Conservation (phyloP, 2,329 filamentous ascomycete genomes). For the Diplodia mutila region DNA sequence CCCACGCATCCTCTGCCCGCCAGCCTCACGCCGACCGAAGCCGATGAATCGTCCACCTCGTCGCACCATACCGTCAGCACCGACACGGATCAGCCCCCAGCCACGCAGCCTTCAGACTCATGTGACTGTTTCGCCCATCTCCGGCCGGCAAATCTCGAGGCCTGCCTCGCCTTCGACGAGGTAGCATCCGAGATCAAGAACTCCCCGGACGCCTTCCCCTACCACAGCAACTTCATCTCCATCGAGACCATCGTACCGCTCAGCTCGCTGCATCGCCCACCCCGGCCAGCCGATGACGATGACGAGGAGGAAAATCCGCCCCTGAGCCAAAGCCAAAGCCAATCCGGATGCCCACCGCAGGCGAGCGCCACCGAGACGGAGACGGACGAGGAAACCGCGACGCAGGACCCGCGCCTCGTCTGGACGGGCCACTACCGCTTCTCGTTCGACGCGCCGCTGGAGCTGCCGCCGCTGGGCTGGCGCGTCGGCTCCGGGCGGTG, state of each 20-base stretch:
- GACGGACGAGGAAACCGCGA: constrained; percentile 1
- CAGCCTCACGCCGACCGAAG: constrained; percentile 4
- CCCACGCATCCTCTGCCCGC: not conserved
- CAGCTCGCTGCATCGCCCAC: not conserved
- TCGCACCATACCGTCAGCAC: not conserved
- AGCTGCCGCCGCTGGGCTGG: constrained; percentile 14
- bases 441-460: not conserved
- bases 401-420: constrained; percentile 10
- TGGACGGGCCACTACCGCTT: constrained; percentile 18
- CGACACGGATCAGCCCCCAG: not conserved
- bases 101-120: not conserved
- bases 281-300: not conserved
- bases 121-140: constrained; percentile 15
- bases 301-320: not conserved
- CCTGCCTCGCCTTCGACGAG: constrained; percentile 13
- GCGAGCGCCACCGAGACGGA: constrained; percentile 14
- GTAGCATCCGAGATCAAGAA: constrained; percentile 7
- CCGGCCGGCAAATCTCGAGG: constrained; percentile 8
- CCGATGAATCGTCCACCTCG: constrained; percentile 1
- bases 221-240: constrained; percentile 9
- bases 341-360: not conserved
- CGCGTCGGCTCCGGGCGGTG: not conserved
- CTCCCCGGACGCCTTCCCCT: constrained; percentile 3
- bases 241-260: constrained; percentile 14
- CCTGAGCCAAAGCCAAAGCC: not conserved